phyloP scores from a whole-genome alignment of 768 basidiomycete genomes.

The Kwoniella dendrophila region DNA sequence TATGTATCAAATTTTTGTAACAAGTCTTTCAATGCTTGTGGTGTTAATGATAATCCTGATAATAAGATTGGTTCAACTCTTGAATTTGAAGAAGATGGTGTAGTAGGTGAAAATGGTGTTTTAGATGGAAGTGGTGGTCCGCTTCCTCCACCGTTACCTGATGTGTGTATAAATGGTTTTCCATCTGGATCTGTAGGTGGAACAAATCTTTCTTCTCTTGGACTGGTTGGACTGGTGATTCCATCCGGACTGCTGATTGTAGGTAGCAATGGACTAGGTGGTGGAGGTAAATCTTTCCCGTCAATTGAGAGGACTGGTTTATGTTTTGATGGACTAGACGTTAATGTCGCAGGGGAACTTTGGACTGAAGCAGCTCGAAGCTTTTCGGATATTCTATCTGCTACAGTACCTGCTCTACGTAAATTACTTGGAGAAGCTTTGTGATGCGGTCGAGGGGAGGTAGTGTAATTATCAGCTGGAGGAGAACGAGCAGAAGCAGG shows the following conservation, averaged over 20 bases:
- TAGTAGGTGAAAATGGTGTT: conserved; percentile 8
- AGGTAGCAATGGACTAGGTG: conserved; percentile 40
- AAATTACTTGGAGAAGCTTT: conserved; percentile 22
- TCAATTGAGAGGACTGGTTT: conserved; percentile 48
- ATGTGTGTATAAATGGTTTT: conserved; percentile 51
- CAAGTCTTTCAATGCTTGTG: conserved; percentile 68
- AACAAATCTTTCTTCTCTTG: conserved; percentile 68
- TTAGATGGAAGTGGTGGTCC: conserved; percentile 58
- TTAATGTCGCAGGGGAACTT: conserved; percentile 9
- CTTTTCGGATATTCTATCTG: conserved; percentile 81
- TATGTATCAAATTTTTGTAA: conserved; percentile 61
- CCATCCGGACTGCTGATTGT: conserved; percentile 55
- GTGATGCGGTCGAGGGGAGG: conserved; percentile 64
- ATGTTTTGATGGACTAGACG: conserved; percentile 49
- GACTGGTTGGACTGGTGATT: conserved; percentile 59
- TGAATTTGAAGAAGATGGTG: neutral
- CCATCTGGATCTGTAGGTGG: conserved; percentile 54
- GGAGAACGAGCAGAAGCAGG: conserved; percentile 61
- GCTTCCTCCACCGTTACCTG: no score
- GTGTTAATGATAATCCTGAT: conserved; percentile 72
- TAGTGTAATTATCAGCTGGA: conserved; percentile 70
- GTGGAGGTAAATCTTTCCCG: conserved; percentile 49
- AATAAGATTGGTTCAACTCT: conserved; percentile 63
- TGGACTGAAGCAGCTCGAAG: conserved; percentile 60
- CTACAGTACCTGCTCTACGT: conserved; percentile 66